Percentiles rank a stretch among this genome's conserved stretches.
Conservation (phyloP, 2,329 filamentous ascomycete species). For the Microdochium trichocladiopsis region DNA sequence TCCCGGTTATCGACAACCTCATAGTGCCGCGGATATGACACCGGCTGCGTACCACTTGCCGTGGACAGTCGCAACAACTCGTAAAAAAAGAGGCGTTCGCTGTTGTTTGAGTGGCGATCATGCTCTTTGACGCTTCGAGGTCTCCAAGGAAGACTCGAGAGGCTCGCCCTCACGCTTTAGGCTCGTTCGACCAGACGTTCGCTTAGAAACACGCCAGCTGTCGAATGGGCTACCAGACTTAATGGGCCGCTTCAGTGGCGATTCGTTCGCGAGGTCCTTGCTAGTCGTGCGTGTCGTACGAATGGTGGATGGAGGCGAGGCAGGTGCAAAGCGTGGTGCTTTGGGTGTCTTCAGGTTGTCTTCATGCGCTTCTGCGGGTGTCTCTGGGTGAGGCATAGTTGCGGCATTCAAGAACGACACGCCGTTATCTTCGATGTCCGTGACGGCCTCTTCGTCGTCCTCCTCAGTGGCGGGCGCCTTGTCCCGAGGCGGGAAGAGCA, state of each 20-base stretch:
- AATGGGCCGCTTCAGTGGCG: slow-evolving; percentile 31
- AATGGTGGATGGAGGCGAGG: slow-evolving; percentile 55
- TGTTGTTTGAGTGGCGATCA: not conserved
- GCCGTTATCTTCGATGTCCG: slow-evolving; percentile 50
- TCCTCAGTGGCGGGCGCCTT: slow-evolving; percentile 33
- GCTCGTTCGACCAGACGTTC: slow-evolving; percentile 29
- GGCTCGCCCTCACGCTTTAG: slow-evolving; percentile 35
- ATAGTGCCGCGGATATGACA: not conserved
- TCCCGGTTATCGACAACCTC: not conserved
- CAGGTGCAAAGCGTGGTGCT: slow-evolving; percentile 47
- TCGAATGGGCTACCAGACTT: slow-evolving; percentile 53
- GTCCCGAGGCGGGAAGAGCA: slow-evolving; percentile 57
- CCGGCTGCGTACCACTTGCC: no score
- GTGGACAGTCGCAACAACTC: no score
- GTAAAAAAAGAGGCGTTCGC: no score
- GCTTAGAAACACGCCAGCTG: slow-evolving; percentile 61
- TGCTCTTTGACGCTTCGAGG: slow-evolving; percentile 20
- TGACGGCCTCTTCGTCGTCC: slow-evolving; percentile 53
- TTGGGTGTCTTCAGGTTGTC: slow-evolving; percentile 41
- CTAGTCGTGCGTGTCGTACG: slow-evolving; percentile 51
- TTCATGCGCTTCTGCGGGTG: slow-evolving; percentile 28
- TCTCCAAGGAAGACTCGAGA: slow-evolving; percentile 19
- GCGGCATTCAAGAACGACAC: slow-evolving; percentile 21
- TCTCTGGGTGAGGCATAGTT: slow-evolving; percentile 19
- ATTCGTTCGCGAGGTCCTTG: slow-evolving; percentile 35